Evolutionary conservation across 768 basidiomycete species (phyloP).

Genomic region (Boletus rubescentipes): DNA sequence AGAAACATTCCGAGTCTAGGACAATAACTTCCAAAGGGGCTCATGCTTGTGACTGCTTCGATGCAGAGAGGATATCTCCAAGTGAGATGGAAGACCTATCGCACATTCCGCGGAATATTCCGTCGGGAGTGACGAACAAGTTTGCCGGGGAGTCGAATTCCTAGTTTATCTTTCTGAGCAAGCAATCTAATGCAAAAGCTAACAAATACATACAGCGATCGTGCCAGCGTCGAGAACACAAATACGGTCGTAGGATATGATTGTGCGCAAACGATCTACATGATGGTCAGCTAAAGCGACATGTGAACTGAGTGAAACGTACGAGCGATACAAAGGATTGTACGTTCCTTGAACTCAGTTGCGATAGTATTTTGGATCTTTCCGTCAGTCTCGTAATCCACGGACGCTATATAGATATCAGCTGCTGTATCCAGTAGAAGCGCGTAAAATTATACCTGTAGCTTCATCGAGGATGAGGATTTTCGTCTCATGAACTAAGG

Average conservation of each 20-base stretch:
- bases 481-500: conserved; percentile 81
- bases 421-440: not conserved
- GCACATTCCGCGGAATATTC: conserved; percentile 87
- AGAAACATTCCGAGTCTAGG: too few species aligned
- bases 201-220: conserved; percentile 54
- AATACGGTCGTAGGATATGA: conserved; percentile 85
- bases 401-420: conserved; percentile 52
- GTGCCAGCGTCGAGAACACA: conserved; percentile 82
- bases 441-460: conserved; percentile 46
- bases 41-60: conserved; percentile 11
- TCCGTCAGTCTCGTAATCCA: conserved; percentile 86
- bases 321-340: conserved; percentile 87
- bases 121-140: conserved; percentile 54
- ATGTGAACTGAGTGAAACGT: conserved; percentile 29
- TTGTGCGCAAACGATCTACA: conserved; percentile 80
- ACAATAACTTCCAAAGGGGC: not conserved
- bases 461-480: conserved; percentile 91
- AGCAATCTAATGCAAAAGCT: not conserved
- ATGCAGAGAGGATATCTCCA: conserved; percentile 58
- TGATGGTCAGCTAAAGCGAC: not conserved
- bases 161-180: conserved; percentile 26
- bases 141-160: conserved; percentile 82
- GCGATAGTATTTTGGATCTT: conserved; percentile 92
- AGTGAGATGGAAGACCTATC: conserved; percentile 74
- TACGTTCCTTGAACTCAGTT: conserved; percentile 77